These are phyloP conservation scores for Polyporus tsugae DNA, from an alignment of 1,284 basidiomycete species.

Conservation along the genomic window DNA sequence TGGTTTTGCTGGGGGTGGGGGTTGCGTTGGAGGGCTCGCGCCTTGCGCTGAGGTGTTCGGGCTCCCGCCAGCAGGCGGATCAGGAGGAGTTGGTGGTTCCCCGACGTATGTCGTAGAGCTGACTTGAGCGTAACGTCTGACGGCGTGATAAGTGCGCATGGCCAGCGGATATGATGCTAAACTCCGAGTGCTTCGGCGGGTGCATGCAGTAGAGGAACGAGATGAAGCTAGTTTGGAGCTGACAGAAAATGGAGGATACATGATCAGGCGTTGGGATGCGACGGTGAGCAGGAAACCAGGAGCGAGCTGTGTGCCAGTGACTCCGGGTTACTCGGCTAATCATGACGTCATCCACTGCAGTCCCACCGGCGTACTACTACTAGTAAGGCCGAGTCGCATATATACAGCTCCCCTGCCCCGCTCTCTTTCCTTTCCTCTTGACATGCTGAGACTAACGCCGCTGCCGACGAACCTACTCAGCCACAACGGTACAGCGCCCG, in stretches of 20 bases:
- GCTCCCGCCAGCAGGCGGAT: slow-evolving; percentile 17
- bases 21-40: slow-evolving; percentile 9
- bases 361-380: too few species aligned
- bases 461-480: too few species aligned
- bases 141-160: background rate
- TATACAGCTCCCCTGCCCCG: too few species aligned
- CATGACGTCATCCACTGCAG: slow-evolving; percentile 23
- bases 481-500: too few species aligned
- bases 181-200: background rate
- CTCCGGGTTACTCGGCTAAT: background rate
- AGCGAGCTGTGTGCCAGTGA: too few species aligned
- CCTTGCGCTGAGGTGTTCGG: background rate
- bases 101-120: slow-evolving; percentile 39
- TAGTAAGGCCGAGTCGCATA: too few species aligned
- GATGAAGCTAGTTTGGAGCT: background rate
- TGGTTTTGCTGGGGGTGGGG: slow-evolving; percentile 23
- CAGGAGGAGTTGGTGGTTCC: slow-evolving; percentile 35
- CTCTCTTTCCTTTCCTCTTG: too few species aligned
- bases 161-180: background rate
- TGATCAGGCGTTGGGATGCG: background rate
- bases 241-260: background rate
- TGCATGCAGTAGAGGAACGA: slow-evolving; percentile 3
- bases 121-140: slow-evolving; percentile 39
- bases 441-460: too few species aligned
- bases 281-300: too few species aligned